Evolutionary conservation across 306 rosid species (phyloP), one percentile per base, ranked within the genome.

Genomic region (Glycyrrhiza uralensis): DNA sequence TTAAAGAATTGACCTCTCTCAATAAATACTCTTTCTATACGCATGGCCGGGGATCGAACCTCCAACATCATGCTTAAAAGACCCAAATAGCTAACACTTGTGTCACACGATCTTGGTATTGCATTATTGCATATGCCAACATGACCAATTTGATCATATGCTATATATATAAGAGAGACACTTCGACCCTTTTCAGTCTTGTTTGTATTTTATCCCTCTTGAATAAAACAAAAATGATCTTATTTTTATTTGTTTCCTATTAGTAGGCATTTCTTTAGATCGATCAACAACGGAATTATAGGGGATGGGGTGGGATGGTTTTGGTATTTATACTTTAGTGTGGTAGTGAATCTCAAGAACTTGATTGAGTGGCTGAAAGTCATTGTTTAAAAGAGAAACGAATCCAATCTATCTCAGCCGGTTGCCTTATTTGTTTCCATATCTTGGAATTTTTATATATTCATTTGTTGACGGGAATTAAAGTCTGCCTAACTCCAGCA

Each of bases 301-400:
- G 13, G 47, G 39, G 42, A 52, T 55, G 47, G 17, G 47, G 49
- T 55, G 55, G 58, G 66, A 41, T 55, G 76, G 14, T 41, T 26
- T 41, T 58, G 35, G 23, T 19, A 18, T 7, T 38, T 46, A 13
- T 78, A 51, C 33, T 78, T 78, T 61, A 50, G 9, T 41, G 47
- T 46, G 7, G 46, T 52, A 14, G 67, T 71, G 77, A 70, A 78
- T 71, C 77, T 78, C 77, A 78, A 78, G 82, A 51, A 28, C 32
- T 70, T 54, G n/a, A 59, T 62, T 44, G 55, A 17, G 10, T 66
- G 30, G 33, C 61, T 66, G 23, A 7, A 69, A 51, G 1, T 69
- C 49, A 2, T 50, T 62, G n/a, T 71, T 65, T 75, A 39, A 30
- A 32, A 30, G 3, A 26, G 7, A 77, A 69, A 59, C 45, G 50